These are phyloP conservation scores for Fusarium cyanostomum DNA, from an alignment of 2,329 filamentous ascomycete species.

Conservation along the genomic window DNA sequence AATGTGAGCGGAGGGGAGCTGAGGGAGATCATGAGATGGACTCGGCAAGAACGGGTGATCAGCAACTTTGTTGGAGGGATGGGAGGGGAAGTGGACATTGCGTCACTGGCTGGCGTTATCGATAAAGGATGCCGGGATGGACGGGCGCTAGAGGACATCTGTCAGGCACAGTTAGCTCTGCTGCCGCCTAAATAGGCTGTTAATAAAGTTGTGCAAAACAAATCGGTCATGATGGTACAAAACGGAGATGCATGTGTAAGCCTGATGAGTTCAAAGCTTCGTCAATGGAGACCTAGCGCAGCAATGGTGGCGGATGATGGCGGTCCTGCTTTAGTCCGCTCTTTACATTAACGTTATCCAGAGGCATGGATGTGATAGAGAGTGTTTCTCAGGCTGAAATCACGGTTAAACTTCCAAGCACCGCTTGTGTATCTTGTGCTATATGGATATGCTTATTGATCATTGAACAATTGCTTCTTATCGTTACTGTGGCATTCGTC, in stretches of 20 bases:
- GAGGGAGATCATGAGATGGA: conserved; percentile 22
- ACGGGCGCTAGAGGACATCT: not conserved
- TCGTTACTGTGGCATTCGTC: too few species aligned
- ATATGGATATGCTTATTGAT: too few species aligned
- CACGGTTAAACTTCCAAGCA: too few species aligned
- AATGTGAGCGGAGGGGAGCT: not conserved
- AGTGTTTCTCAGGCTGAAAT: too few species aligned
- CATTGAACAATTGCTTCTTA: too few species aligned
- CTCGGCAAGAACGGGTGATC: conserved; percentile 11
- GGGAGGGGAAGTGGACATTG: conserved; percentile 29
- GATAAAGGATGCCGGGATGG: conserved; percentile 15
- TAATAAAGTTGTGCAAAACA: too few species aligned
- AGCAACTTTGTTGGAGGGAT: conserved; percentile 30
- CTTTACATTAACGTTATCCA: too few species aligned
- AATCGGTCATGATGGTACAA: too few species aligned
- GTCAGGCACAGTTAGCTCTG: not conserved
- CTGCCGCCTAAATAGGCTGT: too few species aligned
- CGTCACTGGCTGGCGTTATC: conserved; percentile 22
- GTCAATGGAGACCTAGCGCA: not conserved
- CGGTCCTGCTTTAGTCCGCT: not conserved
- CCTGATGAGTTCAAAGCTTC: not conserved
- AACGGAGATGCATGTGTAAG: too few species aligned
- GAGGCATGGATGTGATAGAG: too few species aligned
- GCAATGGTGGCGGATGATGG: not conserved
- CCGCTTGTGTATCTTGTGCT: too few species aligned